phyloP scores from a whole-genome alignment of 2,329 filamentous ascomycete genomes.

The Verticillium alfalfae region DNA sequence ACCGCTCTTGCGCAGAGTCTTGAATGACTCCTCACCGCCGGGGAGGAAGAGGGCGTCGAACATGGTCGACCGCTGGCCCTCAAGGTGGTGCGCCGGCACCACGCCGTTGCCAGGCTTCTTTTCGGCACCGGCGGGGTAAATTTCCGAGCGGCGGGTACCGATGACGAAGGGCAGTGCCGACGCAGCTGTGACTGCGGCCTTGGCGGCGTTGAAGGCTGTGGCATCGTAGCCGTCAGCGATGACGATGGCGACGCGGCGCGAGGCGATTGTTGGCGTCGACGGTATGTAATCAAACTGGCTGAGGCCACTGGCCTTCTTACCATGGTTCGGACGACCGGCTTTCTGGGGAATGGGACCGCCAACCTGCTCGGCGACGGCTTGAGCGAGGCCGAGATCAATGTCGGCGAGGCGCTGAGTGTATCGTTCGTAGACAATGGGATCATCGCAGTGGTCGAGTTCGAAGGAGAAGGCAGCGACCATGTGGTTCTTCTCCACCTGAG shows the following conservation, averaged over 20 bases:
- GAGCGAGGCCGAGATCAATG: conserved; percentile 66
- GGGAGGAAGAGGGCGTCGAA: conserved; percentile 77
- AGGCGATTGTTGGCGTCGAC: conserved; percentile 59
- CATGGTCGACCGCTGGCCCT: conserved; percentile 74
- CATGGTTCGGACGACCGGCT: conserved; percentile 52
- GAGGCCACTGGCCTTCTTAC: conserved; percentile 60
- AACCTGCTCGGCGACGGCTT: conserved; percentile 63
- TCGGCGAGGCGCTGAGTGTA: conserved; percentile 64
- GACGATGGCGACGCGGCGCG: conserved; percentile 68
- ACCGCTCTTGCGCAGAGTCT: conserved; percentile 61
- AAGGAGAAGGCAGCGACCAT: conserved; percentile 57
- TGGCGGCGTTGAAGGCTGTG: conserved; percentile 58
- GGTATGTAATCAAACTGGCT: conserved; percentile 66
- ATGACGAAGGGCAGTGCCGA: conserved; percentile 69
- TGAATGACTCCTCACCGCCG: conserved; percentile 59
- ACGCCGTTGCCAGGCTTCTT: conserved; percentile 47
- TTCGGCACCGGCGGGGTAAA: conserved; percentile 56
- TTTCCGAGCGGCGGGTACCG: conserved; percentile 58
- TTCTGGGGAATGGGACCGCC: conserved; percentile 56
- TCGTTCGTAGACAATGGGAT: conserved; percentile 68
- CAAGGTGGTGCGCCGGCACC: conserved; percentile 70
- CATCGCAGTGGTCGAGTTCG: conserved; percentile 77
- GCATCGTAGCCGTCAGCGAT: conserved; percentile 74
- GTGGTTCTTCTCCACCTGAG: conserved; percentile 59
- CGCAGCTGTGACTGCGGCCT: conserved; percentile 55